These are phyloP conservation scores for Paramecium tetraurelia DNA, from an alignment of 73 alveolate species.

Conservation along the genomic window DNA sequence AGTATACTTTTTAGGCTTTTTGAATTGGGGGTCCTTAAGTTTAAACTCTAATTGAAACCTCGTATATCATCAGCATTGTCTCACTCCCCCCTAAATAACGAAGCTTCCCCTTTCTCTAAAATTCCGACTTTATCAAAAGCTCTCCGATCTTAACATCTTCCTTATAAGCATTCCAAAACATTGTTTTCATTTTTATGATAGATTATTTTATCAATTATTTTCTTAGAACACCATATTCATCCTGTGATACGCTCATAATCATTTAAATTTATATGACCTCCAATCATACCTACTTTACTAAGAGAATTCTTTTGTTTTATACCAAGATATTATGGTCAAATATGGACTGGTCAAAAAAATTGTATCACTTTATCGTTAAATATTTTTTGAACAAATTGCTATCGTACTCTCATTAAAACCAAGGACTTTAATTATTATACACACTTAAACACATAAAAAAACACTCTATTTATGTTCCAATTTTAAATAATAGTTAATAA, in stretches of 20 bases:
- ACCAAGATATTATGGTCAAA: background rate
- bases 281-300: background rate
- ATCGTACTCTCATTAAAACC: background rate
- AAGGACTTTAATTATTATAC: background rate
- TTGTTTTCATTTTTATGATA: background rate
- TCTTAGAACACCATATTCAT: background rate
- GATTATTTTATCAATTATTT: background rate
- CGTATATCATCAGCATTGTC: background rate
- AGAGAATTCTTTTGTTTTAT: background rate
- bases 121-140: background rate
- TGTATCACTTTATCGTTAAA: background rate
- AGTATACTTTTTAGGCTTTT: background rate
- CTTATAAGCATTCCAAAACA: background rate
- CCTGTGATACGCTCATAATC: background rate
- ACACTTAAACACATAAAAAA: background rate
- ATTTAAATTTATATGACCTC: background rate
- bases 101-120: background rate
- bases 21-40: slow-evolving; percentile 14
- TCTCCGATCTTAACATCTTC: background rate
- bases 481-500: background rate
- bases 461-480: background rate
- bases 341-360: background rate
- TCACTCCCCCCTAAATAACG: background rate
- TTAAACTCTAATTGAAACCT: background rate
- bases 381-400: background rate